These are phyloP conservation scores for Coemansia sp. DNA, from an alignment of 192 early-diverging fungal genomes.

Conservation along the genomic window DNA sequence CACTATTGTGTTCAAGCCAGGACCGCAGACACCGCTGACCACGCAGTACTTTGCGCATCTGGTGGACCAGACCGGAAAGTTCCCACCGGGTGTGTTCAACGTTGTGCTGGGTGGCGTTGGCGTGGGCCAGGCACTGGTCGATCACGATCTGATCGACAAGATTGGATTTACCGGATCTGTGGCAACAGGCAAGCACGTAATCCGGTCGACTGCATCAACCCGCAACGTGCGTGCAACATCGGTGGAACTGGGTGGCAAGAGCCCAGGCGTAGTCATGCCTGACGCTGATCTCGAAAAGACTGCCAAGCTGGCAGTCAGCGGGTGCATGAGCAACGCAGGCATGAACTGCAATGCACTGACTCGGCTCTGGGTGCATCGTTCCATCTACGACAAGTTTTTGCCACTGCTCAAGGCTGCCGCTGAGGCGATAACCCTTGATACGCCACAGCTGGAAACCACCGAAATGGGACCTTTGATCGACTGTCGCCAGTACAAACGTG, in stretches of 20 bases:
- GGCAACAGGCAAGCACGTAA: conserved; percentile 55
- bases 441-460: conserved; percentile 23
- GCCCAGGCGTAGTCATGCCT: conserved; percentile 55
- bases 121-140: conserved; percentile 51
- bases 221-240: conserved; percentile 48
- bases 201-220: conserved; percentile 50
- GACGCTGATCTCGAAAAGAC: conserved; percentile 56
- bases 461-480: conserved; percentile 58
- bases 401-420: conserved; percentile 52
- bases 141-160: conserved; percentile 54
- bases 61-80: conserved; percentile 30
- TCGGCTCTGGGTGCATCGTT: conserved; percentile 68
- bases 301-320: conserved; percentile 42
- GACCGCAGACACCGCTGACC: conserved; percentile 61
- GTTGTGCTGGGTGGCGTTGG: conserved; percentile 56
- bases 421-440: conserved; percentile 25
- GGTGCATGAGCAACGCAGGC: conserved; percentile 64
- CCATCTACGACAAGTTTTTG: conserved; percentile 65
- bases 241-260: conserved; percentile 64
- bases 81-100: conserved; percentile 57
- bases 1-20: conserved; percentile 58
- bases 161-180: conserved; percentile 60
- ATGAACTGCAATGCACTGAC: conserved; percentile 78
- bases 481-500: conserved; percentile 57
- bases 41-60: conserved; percentile 57